phyloP scores from a whole-genome alignment of 148 eudicot genomes.

The Mesembryanthemum crystallinum region DNA sequence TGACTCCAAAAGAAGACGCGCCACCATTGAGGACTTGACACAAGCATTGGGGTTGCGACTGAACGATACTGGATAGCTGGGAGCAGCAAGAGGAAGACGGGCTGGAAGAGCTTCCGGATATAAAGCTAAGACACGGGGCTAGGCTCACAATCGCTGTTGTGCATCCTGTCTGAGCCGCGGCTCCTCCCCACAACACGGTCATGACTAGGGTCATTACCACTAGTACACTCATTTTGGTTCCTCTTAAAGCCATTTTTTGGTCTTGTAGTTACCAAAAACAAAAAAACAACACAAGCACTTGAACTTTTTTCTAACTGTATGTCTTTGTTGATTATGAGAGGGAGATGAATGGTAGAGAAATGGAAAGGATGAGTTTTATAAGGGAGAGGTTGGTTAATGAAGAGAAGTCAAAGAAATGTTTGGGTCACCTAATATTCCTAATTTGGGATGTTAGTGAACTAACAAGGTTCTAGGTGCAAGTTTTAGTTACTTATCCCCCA shows the following conservation, averaged over 20 bases:
- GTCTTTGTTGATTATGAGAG: neutral
- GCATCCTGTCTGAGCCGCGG: constrained; percentile 35
- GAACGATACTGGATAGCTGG: constrained; percentile 27
- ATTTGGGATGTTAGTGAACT: constrained; percentile 28
- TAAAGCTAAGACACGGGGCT: constrained; percentile 35
- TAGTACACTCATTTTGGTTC: neutral
- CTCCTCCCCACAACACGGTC: constrained; percentile 18
- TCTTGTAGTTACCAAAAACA: neutral
- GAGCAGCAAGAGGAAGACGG: constrained; percentile 31
- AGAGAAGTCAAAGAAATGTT: constrained; percentile 17
- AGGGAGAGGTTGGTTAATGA: constrained; percentile 1
- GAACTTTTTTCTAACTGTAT: neutral
- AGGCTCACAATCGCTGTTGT: constrained; percentile 19
- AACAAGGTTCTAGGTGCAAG: constrained; percentile 10
- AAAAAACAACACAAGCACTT: no score
- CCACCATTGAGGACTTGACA: constrained; percentile 30
- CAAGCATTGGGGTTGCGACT: neutral
- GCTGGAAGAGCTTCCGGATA: constrained; percentile 23
- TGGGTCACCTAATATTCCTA: constrained; percentile 29
- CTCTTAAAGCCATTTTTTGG: neutral
- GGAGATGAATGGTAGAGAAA: neutral
- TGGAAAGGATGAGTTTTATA: constrained; percentile 14
- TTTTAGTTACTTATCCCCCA: neutral
- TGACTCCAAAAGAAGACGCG: constrained; percentile 25
- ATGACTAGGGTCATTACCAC: neutral